phyloP scores from a whole-genome alignment of 129 eudicot genomes.

The Helianthus annuus region HanXRQr2.0-SUNRISE NC_035441.2:169772383-169772882 shows the following conservation, averaged over 20 bases:
- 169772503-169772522: conserved; percentile 10
- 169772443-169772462: conserved; percentile 23
- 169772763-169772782: conserved; percentile 66
- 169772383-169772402: conserved; percentile 27
- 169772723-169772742: conserved; percentile 85
- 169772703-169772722: conserved; percentile 92
- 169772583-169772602: not conserved
- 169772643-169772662: conserved; percentile 98
- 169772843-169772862: conserved; percentile 47
- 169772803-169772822: conserved; percentile 55
- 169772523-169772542: conserved; percentile 23
- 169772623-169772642: conserved; percentile 96
- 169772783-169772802: conserved; percentile 48
- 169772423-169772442: conserved; percentile 4
- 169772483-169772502: not conserved
- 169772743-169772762: conserved; percentile 77
- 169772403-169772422: conserved; percentile 16
- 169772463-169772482: conserved; percentile 24
- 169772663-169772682: conserved; percentile 86
- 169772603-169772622: not conserved
- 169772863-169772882: conserved; percentile 49
- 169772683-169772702: conserved; percentile 86
- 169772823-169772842: conserved; percentile 43
- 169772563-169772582: not conserved
- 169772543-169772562: not conserved